A percentile compares a stretch with the other conserved stretches of the same genome.
These are phyloP conservation scores for Eucalyptus cloeziana DNA, from an alignment of 345 rosid genomes.

Conservation along the genomic window DNA sequence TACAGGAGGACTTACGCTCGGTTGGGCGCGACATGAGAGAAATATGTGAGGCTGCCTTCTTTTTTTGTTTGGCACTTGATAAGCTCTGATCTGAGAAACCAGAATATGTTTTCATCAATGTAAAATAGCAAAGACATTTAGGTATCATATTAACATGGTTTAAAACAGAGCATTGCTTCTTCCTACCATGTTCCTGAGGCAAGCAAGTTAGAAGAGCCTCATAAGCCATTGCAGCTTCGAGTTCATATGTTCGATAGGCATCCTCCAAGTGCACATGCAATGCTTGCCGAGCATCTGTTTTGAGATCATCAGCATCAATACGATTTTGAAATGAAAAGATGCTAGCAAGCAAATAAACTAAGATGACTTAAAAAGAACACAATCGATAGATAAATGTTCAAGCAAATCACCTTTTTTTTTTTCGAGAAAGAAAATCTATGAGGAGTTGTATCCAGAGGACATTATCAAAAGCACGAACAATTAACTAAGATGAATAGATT, in stretches of 20 bases:
- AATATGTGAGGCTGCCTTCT: conserved; percentile 44
- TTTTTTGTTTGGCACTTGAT: conserved; percentile 3
- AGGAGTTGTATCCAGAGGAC: background rate
- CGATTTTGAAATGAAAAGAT: background rate
- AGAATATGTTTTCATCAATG: background rate
- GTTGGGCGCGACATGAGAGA: conserved; percentile 70
- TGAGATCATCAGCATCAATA: background rate
- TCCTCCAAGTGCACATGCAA: conserved; percentile 51
- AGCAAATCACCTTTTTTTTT: background rate
- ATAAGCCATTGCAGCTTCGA: conserved; percentile 63
- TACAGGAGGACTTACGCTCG: conserved; percentile 52
- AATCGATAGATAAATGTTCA: background rate
- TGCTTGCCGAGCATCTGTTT: conserved; percentile 48
- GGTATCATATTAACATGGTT: background rate
- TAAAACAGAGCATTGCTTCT: background rate
- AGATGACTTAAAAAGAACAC: background rate
- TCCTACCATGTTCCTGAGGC: conserved; percentile 30
- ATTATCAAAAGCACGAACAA: background rate
- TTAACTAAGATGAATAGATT: background rate
- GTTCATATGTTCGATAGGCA: conserved; percentile 38
- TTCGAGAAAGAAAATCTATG: background rate
- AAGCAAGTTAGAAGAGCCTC: conserved; percentile 51
- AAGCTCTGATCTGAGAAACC: conserved; percentile 22
- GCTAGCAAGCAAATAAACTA: background rate
- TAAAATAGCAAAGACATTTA: background rate